Evolutionary conservation across 2,329 filamentous ascomycete genomes (phyloP).

Genomic region (Dactylonectria macrodidyma): DNA sequence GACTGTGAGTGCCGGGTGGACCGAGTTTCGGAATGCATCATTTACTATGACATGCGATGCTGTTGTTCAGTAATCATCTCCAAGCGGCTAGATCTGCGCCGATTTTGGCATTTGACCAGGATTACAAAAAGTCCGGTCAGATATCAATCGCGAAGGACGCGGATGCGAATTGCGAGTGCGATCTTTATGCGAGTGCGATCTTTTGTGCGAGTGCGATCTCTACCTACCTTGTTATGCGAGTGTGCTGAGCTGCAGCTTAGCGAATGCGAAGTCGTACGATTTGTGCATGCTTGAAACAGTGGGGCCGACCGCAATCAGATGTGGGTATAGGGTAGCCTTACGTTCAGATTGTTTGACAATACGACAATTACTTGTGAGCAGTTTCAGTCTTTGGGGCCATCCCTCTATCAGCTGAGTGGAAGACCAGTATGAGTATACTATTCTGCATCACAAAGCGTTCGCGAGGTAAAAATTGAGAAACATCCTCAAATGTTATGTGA

Average conservation of each 20-base stretch:
- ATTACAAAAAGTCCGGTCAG: neutral
- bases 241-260: neutral
- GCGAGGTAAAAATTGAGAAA: too few species aligned
- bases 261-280: neutral
- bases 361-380: too few species aligned
- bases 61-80: neutral
- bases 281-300: neutral
- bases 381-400: too few species aligned
- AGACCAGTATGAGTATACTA: too few species aligned
- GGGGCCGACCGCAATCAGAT: too few species aligned
- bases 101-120: too few species aligned
- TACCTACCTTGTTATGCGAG: neutral
- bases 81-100: neutral
- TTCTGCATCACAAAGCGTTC: too few species aligned
- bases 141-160: neutral
- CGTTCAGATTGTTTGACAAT: too few species aligned
- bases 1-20: neutral
- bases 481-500: too few species aligned
- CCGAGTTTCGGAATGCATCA: neutral
- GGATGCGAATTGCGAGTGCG: slow-evolving; percentile 2
- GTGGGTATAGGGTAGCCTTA: too few species aligned
- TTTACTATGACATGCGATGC: neutral
- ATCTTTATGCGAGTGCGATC: slow-evolving; percentile 3
- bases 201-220: neutral
- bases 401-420: too few species aligned